Evolutionary conservation across 768 basidiomycete species (phyloP).

Genomic region (Rhodosporidiobolus sp.): DNA sequence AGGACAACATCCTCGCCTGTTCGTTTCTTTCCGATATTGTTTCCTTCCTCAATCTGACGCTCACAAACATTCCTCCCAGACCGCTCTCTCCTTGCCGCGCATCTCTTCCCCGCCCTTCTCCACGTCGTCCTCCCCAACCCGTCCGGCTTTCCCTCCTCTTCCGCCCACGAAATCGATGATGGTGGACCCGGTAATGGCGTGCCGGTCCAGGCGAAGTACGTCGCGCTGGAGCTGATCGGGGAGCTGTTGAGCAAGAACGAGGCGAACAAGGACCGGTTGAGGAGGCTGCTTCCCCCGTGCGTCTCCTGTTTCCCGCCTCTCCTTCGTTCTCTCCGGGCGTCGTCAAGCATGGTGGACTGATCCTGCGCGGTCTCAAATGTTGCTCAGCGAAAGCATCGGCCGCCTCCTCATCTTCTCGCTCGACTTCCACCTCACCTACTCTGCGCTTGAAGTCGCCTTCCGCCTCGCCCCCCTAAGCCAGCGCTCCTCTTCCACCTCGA

Average conservation of each 20-base stretch:
- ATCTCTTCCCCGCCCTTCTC: neutral
- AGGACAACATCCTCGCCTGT: neutral
- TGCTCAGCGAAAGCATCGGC: conserved; percentile 13
- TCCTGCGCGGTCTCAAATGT: no score
- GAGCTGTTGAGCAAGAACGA: conserved; percentile 7
- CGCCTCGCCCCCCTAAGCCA: conserved; percentile 8
- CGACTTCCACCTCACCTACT: conserved; percentile 17
- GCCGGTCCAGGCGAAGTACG: neutral
- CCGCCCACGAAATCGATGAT: neutral
- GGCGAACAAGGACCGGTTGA: neutral
- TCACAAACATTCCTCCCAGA: neutral
- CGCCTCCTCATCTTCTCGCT: neutral
- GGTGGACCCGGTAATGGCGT: neutral
- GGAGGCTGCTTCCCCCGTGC: neutral
- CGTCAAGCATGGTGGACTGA: no score
- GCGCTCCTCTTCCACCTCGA: neutral
- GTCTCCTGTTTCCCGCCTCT: neutral
- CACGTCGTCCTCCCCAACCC: neutral
- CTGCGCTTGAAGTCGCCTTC: conserved; percentile 8
- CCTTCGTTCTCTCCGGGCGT: no score
- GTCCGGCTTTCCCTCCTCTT: neutral
- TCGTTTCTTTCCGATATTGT: neutral
- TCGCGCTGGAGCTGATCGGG: conserved; percentile 6
- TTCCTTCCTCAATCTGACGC: neutral
- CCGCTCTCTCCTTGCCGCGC: neutral